Evolutionary conservation across 148 eudicot species (phyloP), one percentile per base, ranked within the genome.

Genomic region (Persicaria maculosa): DNA sequence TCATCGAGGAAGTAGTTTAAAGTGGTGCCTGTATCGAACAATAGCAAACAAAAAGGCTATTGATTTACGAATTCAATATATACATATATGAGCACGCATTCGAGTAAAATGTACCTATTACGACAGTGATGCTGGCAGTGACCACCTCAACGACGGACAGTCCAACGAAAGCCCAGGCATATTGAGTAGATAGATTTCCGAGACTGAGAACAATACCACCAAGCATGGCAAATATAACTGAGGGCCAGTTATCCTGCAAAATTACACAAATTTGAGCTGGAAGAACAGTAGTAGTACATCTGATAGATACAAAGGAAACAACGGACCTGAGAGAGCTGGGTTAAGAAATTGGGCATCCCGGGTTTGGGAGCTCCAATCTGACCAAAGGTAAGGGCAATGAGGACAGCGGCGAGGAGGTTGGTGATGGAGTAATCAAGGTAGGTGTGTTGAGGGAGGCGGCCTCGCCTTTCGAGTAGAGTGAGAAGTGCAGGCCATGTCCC

Each of bases 401-500:
- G 65, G 0, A 90, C 77, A 7, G 98, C 98, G 46, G 97, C 91
- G 74, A 92, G 80, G 52, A 94, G 86, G 83, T 94, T 91, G 3
- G 98, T 92, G 74, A 90, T 77, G 3, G 98, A 82, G 75, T 91
- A 91, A 81, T 94, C 98, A 67, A 94, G 96, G 67, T 89, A 94
- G 72, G 90, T 91, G 72, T 90, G 98, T 43, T 94, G 98, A 77
- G 98, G 98, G 45, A 94, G 90, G 5, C 98, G 90, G 50, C 97
- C 98, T 17, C 96, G 87, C 55, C 97, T 86, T 76, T 94, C 98
- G 9, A 94, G 80, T 62, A 84, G 85, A 16, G 90, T 88, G 40
- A 94, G 47, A 50, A 91, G 45, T 74, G 97, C 97, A 77, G 98
- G 98, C 97, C 97, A 94, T 75, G 96, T 91, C 12, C 97, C 98